Base-by-base conservation (phyloP, 805 yeast species). In the Candida piceae region DNA sequence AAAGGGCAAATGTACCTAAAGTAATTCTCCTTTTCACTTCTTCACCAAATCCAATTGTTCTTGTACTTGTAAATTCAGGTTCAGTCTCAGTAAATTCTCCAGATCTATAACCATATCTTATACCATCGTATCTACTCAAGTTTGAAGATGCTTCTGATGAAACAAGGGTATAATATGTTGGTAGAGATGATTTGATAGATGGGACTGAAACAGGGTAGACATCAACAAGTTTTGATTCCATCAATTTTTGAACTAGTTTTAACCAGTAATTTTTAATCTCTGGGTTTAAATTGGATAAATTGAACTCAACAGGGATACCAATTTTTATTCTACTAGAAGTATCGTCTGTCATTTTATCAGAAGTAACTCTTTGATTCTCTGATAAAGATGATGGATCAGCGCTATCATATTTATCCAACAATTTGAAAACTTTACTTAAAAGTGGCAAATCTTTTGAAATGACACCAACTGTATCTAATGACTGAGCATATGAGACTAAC, bases 71-170 rank as follows among this genome's bases (percentile, higher is more conserved):
- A 48, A 70, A 68, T 58, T 42, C 65, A 2, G 56, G 59, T 32
- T 49, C 57, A 16, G 53, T 52, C 24, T 61, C 71, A 4, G 56
- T 17, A 31, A 40, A 35, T 39, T 57, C 28, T 30, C 39, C 39
- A 1, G 72, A 66, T 26, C 84, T 65, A 38, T 53, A 60, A 0
- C 97, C 97, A 55, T 81, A 93, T 38, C 97, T 67, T 16, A 89
- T 65, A 3, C 98, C 98, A 60, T 93, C 98, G 53, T 73, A 93
- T 22, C 97, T 68, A 1, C 96, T 75, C 33, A 93, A 68, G 54
- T 93, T 93, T 0, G 97, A 90, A 1, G 94, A 80, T 0, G 97
- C 97, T 53, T 93, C 98, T 0, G 96, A 84, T 0, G 96, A 84
- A 2, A 93, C 89, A 25, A 94, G 49, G 0, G 96, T 84, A 55